phyloP scores from a whole-genome alignment of 768 basidiomycete genomes.

The Mycena epipterygia region DNA sequence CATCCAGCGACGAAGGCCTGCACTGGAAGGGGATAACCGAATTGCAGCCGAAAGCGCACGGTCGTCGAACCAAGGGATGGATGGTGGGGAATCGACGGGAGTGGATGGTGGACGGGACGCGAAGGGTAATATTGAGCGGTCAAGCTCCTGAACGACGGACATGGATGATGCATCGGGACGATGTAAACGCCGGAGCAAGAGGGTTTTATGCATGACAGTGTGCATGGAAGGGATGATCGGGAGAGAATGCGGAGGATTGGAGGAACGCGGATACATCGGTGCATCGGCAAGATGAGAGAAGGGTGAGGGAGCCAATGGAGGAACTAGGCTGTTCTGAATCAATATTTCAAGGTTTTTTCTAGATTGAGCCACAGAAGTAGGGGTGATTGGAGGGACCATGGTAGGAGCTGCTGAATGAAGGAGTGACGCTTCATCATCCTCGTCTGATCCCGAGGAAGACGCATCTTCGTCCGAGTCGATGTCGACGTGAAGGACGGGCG shows the following conservation, averaged over 20 bases:
- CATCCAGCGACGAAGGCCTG: constrained; percentile 77
- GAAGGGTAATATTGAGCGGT: constrained; percentile 34
- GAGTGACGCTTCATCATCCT: constrained; percentile 42
- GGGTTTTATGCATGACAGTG: constrained; percentile 63
- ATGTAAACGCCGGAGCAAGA: constrained; percentile 62
- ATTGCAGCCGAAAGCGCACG: constrained; percentile 28
- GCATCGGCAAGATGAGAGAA: constrained; percentile 55
- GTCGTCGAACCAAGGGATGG: constrained; percentile 32
- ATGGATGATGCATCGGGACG: constrained; percentile 36
- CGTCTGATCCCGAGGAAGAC: constrained; percentile 54
- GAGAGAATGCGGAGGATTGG: constrained; percentile 55
- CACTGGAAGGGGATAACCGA: constrained; percentile 58
- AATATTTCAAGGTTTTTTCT: constrained; percentile 56
- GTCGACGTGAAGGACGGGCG: constrained; percentile 36
- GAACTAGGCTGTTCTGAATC: constrained; percentile 62
- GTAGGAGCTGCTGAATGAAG: constrained; percentile 26
- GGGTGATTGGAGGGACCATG: constrained; percentile 34
- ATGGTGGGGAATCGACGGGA: constrained; percentile 27
- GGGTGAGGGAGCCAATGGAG: constrained; percentile 61
- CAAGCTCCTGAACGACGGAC: constrained; percentile 2
- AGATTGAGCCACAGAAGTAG: constrained; percentile 47
- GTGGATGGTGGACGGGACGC: constrained; percentile 33
- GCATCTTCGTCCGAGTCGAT: constrained; percentile 48
- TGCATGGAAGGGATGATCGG: constrained; percentile 56
- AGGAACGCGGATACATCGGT: constrained; percentile 70